Conservation (phyloP, 352 stramenopile species). For the Phytophthora foliorum region DNA sequence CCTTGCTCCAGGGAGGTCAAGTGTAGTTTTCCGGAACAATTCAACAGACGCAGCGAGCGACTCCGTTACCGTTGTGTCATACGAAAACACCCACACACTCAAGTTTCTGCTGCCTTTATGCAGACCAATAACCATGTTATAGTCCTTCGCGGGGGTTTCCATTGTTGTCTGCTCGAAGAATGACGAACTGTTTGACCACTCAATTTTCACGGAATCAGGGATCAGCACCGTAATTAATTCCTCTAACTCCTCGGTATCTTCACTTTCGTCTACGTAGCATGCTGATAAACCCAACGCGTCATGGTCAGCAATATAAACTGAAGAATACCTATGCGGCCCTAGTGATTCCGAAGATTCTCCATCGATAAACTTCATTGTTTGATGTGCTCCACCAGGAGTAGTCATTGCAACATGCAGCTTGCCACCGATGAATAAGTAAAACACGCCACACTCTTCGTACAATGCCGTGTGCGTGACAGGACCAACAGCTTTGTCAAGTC, state of each 20-base stretch:
- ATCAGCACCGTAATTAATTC: slow-evolving; percentile 48
- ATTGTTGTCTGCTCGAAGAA: slow-evolving; percentile 41
- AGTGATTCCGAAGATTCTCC: slow-evolving; percentile 1
- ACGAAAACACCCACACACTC: slow-evolving; percentile 71
- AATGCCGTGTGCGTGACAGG: slow-evolving; percentile 46
- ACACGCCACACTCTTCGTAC: slow-evolving; percentile 46
- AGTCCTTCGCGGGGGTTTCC: slow-evolving; percentile 59
- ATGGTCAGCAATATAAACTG: not conserved
- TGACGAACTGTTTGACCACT: slow-evolving; percentile 58
- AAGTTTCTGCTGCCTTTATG: slow-evolving; percentile 45
- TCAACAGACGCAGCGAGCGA: slow-evolving; percentile 31
- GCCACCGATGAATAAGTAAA: slow-evolving; percentile 48
- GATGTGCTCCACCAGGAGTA: not conserved
- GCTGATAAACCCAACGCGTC: slow-evolving; percentile 22
- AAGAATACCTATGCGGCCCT: not conserved
- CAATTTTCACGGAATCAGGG: slow-evolving; percentile 59
- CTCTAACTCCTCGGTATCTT: slow-evolving; percentile 33
- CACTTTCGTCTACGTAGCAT: slow-evolving; percentile 45
- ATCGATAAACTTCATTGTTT: slow-evolving; percentile 10
- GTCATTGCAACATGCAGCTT: slow-evolving; percentile 48
- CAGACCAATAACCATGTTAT: slow-evolving; percentile 65
- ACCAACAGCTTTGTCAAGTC: slow-evolving; percentile 34
- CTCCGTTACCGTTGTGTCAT: slow-evolving; percentile 28
- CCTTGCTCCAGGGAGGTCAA: slow-evolving; percentile 43
- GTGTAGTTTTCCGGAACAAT: slow-evolving; percentile 54